phyloP scores from a whole-genome alignment of 345 rosid species.

The rapeseed (Brassica napus) region Da-Ae NC_063445.1:46126001-46126500 shows the following conservation, averaged over 20 bases:
- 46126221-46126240: slow-evolving; percentile 85
- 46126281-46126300: slow-evolving; percentile 97
- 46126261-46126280: slow-evolving; percentile 91
- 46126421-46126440: slow-evolving; percentile 16
- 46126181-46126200: slow-evolving; percentile 22
- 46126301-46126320: slow-evolving; percentile 95
- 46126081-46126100: slow-evolving; percentile 98
- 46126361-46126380: slow-evolving; percentile 62
- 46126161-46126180: not conserved
- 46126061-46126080: slow-evolving; percentile 89
- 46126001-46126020: slow-evolving; percentile 54
- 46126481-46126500: slow-evolving; percentile 67
- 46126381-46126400: slow-evolving; percentile 45
- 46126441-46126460: slow-evolving; percentile 15
- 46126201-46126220: slow-evolving; percentile 35
- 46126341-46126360: slow-evolving; percentile 73
- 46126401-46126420: slow-evolving; percentile 24
- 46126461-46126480: slow-evolving; percentile 19
- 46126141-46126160: slow-evolving; percentile 61
- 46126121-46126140: slow-evolving; percentile 90
- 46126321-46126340: slow-evolving; percentile 89
- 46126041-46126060: slow-evolving; percentile 92
- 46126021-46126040: slow-evolving; percentile 91
- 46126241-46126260: slow-evolving; percentile 86
- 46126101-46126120: slow-evolving; percentile 96